These are phyloP conservation scores for Isatis lusitanica DNA, from an alignment of 441 rosid species.

Conservation along the genomic window DNA sequence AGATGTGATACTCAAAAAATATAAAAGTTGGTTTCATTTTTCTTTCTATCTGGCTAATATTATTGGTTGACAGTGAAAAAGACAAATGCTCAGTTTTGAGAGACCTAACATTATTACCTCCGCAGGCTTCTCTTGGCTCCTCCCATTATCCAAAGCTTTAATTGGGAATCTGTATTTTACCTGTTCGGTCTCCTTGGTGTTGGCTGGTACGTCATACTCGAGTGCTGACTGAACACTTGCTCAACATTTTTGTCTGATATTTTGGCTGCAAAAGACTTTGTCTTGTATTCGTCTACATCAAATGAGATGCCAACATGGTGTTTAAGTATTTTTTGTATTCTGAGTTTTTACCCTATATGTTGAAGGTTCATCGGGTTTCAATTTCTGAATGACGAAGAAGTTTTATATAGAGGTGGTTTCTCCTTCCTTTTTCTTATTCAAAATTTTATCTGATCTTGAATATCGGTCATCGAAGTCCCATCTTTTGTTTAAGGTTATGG, in stretches of 20 bases:
- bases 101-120: slow-evolving; percentile 31
- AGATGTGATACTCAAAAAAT: slow-evolving; percentile 17
- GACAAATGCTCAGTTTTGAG: neutral
- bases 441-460: neutral
- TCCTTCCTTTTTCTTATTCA: slow-evolving; percentile 14
- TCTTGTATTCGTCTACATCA: neutral
- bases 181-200: slow-evolving; percentile 75
- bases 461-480: neutral
- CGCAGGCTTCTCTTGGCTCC: slow-evolving; percentile 95
- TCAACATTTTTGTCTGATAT: neutral
- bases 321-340: slow-evolving; percentile 9
- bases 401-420: slow-evolving; percentile 52
- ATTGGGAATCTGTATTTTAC: slow-evolving; percentile 93
- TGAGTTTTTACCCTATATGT: slow-evolving; percentile 30
- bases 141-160: slow-evolving; percentile 73
- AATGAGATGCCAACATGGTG: slow-evolving; percentile 13
- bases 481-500: neutral
- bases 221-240: slow-evolving; percentile 2
- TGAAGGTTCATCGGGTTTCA: slow-evolving; percentile 81
- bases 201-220: slow-evolving; percentile 62
- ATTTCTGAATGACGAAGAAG: slow-evolving; percentile 51
- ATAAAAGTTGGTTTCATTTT: neutral
- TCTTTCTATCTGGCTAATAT: neutral
- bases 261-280: neutral
- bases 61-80: neutral